phyloP scores from a whole-genome alignment of 148 eudicot species.

The Nyssa sinensis region DNA sequence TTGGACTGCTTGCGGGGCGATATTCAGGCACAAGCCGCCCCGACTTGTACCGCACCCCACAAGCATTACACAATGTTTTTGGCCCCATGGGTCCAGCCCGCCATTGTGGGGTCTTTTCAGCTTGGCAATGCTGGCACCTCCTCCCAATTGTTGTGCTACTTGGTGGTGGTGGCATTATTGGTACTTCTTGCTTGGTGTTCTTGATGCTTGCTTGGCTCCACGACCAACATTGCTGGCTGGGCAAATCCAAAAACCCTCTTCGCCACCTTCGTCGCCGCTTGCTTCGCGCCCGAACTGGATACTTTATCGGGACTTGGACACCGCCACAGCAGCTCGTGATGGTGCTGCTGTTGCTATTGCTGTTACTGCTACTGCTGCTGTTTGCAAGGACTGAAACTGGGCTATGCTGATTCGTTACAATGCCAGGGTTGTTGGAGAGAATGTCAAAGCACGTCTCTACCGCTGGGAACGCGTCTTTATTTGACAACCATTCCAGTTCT shows the following conservation, averaged over 20 bases:
- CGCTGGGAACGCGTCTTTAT: constrained; percentile 84
- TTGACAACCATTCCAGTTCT: constrained; percentile 81
- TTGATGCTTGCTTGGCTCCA: constrained; percentile 23
- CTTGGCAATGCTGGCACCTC: constrained; percentile 68
- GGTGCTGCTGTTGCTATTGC: constrained; percentile 23
- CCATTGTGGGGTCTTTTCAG: constrained; percentile 93
- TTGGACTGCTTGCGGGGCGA: constrained; percentile 84
- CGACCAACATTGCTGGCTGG: constrained; percentile 27
- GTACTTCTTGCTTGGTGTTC: constrained; percentile 13
- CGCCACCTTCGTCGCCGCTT: constrained; percentile 36
- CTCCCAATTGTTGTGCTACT: constrained; percentile 39
- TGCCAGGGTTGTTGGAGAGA: constrained; percentile 38
- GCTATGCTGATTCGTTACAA: constrained; percentile 37
- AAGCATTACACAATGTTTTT: constrained; percentile 86
- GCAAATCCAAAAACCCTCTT: constrained; percentile 22
- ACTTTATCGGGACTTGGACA: constrained; percentile 44
- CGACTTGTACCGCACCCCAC: constrained; percentile 90
- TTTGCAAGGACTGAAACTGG: constrained; percentile 72
- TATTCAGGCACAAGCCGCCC: constrained; percentile 86
- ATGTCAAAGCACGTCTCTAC: constrained; percentile 68
- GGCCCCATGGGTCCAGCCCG: constrained; percentile 85
- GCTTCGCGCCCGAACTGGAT: constrained; percentile 58
- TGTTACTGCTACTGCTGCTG: constrained; percentile 38
- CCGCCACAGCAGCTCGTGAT: constrained; percentile 28
- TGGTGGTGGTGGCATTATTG: constrained; percentile 4